Percentiles rank a stretch among this genome's conserved stretches.
Conservation (phyloP, 176 grass and related monocot species). For the Otatea glauca region DNA sequence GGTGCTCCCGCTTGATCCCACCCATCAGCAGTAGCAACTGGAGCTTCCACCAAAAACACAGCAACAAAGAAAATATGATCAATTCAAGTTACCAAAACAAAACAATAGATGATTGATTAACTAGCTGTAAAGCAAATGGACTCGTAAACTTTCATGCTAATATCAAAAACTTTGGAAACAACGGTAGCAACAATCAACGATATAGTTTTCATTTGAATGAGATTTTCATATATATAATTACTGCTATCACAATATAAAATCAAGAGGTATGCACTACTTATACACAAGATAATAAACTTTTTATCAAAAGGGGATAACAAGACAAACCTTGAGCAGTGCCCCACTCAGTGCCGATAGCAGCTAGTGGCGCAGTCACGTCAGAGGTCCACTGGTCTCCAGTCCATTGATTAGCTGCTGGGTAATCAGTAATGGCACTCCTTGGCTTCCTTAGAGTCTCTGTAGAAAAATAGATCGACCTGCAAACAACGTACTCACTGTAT, state of each 20-base stretch:
- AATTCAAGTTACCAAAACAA: not conserved
- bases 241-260: not conserved
- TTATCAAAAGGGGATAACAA: not conserved
- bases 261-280: not conserved
- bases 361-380: slow-evolving; percentile 40
- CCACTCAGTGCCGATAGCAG: slow-evolving; percentile 53
- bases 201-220: not conserved
- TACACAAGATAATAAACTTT: not conserved
- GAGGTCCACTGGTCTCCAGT: slow-evolving; percentile 67
- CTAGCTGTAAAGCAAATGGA: not conserved
- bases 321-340: slow-evolving; percentile 58
- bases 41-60: slow-evolving; percentile 46
- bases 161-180: not conserved
- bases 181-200: not conserved
- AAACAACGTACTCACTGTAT: not conserved
- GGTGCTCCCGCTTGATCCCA: slow-evolving; percentile 63
- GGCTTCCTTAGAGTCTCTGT: slow-evolving; percentile 87
- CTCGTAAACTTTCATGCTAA: not conserved
- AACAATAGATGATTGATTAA: not conserved
- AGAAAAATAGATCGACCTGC: slow-evolving; percentile 93
- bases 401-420: slow-evolving; percentile 60
- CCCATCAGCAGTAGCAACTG: slow-evolving; percentile 57
- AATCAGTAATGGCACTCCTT: slow-evolving; percentile 75
- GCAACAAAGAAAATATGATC: not conserved
- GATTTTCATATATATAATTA: no score